A percentile compares a stretch with the other conserved stretches of the same genome.
Evolutionary conservation across 768 basidiomycete species (phyloP).

Genomic region (Filobasidium wieringae): DNA sequence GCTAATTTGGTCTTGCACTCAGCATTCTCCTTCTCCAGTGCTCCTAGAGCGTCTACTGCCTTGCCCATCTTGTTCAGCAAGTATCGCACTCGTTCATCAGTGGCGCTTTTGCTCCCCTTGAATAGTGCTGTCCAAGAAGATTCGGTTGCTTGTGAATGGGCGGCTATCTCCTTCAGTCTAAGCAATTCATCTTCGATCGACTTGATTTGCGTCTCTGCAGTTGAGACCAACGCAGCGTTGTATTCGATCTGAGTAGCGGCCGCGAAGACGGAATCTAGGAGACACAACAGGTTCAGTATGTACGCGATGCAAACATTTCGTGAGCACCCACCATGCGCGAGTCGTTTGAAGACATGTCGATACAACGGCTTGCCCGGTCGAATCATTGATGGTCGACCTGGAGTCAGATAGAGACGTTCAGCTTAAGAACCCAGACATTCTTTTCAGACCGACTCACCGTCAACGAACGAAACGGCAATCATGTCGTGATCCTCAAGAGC

Average conservation of each 20-base stretch:
- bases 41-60: conserved; percentile 56
- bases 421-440: not conserved
- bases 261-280: conserved; percentile 59
- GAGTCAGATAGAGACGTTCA: not conserved
- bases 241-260: conserved; percentile 70
- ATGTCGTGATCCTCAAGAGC: conserved; percentile 76
- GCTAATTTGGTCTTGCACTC: conserved; percentile 14
- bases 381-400: conserved; percentile 72
- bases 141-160: not conserved
- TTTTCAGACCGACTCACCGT: conserved; percentile 45
- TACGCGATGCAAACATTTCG: not conserved
- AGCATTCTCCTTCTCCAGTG: conserved; percentile 58
- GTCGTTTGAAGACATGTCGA: conserved; percentile 66
- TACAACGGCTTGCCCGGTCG: conserved; percentile 85
- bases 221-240: conserved; percentile 46
- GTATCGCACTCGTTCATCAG: conserved; percentile 53
- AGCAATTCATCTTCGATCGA: conserved; percentile 65
- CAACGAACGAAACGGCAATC: conserved; percentile 62
- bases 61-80: conserved; percentile 63
- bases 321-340: conserved; percentile 58
- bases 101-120: conserved; percentile 35
- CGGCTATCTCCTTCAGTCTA: conserved; percentile 51
- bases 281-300: not conserved
- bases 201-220: conserved; percentile 54
- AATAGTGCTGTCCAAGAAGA: not conserved